Evolutionary conservation across 495 filamentous ascomycete genomes (phyloP).

Genomic region (Aspergillus sparsus): DNA sequence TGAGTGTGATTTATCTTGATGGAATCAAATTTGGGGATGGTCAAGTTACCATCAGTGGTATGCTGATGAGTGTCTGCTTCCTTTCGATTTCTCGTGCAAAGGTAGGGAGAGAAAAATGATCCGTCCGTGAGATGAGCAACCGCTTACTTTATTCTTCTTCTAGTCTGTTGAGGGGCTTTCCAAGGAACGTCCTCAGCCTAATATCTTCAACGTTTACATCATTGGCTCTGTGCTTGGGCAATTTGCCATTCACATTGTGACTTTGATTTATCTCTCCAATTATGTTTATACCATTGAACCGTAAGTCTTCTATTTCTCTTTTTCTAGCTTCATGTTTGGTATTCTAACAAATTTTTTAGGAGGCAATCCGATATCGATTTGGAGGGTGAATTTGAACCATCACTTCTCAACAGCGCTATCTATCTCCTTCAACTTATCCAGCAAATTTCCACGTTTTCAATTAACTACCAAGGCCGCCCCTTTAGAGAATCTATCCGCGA

Average conservation of each 20-base stretch:
- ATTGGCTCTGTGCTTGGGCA: slow-evolving; percentile 97
- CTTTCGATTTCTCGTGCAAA: slow-evolving; percentile 92
- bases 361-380: slow-evolving; percentile 77
- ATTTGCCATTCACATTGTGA: slow-evolving; percentile 93
- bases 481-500: slow-evolving; percentile 95
- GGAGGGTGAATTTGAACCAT: slow-evolving; percentile 92
- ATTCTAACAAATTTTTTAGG: slow-evolving; percentile 44
- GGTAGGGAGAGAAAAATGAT: slow-evolving; percentile 44
- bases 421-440: slow-evolving; percentile 98
- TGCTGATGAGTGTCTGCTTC: slow-evolving; percentile 99
- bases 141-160: slow-evolving; percentile 27
- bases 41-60: slow-evolving; percentile 97
- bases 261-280: slow-evolving; percentile 89
- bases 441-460: slow-evolving; percentile 98
- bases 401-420: slow-evolving; percentile 92
- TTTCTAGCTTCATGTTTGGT: neutral
- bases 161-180: slow-evolving; percentile 90
- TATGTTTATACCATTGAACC: slow-evolving; percentile 83
- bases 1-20: slow-evolving; percentile 94
- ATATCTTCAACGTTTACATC: slow-evolving; percentile 99
- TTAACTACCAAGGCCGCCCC: slow-evolving; percentile 98
- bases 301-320: slow-evolving; percentile 49
- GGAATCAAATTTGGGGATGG: slow-evolving; percentile 99
- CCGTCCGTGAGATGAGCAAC: neutral
- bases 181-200: slow-evolving; percentile 96